Percentiles rank a stretch among this genome's conserved stretches.
Evolutionary conservation across 371 early-diverging fungal species (phyloP).

Genomic region (Paraphysoderma sedebokerense): DNA sequence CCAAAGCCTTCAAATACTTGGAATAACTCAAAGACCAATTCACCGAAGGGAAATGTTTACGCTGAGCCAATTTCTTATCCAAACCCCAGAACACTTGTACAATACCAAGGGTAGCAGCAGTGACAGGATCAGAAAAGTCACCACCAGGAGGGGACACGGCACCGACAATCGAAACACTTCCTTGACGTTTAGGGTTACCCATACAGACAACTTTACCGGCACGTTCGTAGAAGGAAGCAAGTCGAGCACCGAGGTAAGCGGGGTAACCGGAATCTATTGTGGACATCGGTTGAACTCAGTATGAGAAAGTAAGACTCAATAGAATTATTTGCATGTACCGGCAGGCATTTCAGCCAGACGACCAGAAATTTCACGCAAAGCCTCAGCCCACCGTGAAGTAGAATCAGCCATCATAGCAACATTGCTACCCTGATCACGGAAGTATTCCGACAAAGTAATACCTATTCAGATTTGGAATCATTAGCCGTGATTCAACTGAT

Average conservation of each 20-base stretch:
- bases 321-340: conserved; percentile 15
- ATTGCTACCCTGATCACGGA: conserved; percentile 99
- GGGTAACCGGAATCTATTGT: conserved; percentile 92
- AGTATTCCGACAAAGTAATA: conserved; percentile 99
- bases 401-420: conserved; percentile 99
- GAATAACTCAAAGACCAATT: conserved; percentile 99
- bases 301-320: background rate
- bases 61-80: conserved; percentile 99
- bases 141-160: conserved; percentile 99
- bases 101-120: conserved; percentile 96
- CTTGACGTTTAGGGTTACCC: conserved; percentile 88
- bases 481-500: too few species aligned
- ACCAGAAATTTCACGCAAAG: conserved; percentile 99
- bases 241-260: conserved; percentile 97
- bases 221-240: conserved; percentile 99
- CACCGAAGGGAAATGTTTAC: conserved; percentile 99
- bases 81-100: conserved; percentile 99
- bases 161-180: conserved; percentile 98
- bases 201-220: conserved; percentile 95
- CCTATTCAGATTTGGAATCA: too few species aligned
- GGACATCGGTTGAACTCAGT: background rate
- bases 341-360: conserved; percentile 99
- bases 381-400: conserved; percentile 99
- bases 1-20: conserved; percentile 95
- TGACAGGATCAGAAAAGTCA: conserved; percentile 99